Conservation (phyloP, 305 asterid genomes). For the Petunia hybrid region DNA sequence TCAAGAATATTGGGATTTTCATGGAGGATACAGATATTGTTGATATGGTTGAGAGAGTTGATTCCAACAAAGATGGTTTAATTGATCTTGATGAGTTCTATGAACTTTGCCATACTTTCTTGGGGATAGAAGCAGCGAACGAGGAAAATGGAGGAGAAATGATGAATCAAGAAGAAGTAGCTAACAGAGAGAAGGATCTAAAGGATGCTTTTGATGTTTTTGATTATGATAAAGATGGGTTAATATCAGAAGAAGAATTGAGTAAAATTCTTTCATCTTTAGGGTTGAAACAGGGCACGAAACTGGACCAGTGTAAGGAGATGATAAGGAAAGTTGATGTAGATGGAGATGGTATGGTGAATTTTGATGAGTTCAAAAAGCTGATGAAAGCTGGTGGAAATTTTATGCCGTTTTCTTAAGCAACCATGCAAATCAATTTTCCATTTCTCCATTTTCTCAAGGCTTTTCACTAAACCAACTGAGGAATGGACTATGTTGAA, state of each 20-base stretch:
- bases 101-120: conserved; percentile 50
- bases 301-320: conserved; percentile 57
- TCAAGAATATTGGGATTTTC: conserved; percentile 59
- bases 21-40: conserved; percentile 56
- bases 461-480: conserved; percentile 8
- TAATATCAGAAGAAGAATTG: conserved; percentile 63
- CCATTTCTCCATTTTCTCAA: not conserved
- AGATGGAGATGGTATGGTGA: conserved; percentile 80
- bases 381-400: conserved; percentile 64
- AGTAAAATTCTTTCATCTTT: conserved; percentile 59
- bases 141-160: not conserved
- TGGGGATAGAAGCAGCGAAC: conserved; percentile 10
- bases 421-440: not conserved
- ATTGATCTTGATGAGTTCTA: conserved; percentile 64
- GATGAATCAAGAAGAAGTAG: conserved; percentile 10
- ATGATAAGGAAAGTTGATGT: conserved; percentile 67
- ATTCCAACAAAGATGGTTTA: conserved; percentile 59
- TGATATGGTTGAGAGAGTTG: conserved; percentile 62
- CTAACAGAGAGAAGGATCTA: conserved; percentile 42
- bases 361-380: conserved; percentile 61
- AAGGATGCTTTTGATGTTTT: conserved; percentile 72
- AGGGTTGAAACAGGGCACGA: conserved; percentile 60
- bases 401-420: conserved; percentile 45
- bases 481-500: not conserved
- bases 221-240: conserved; percentile 67